These are phyloP conservation scores for Massarina eburnea DNA, from an alignment of 2,329 filamentous ascomycete species.

Conservation along the genomic window DNA sequence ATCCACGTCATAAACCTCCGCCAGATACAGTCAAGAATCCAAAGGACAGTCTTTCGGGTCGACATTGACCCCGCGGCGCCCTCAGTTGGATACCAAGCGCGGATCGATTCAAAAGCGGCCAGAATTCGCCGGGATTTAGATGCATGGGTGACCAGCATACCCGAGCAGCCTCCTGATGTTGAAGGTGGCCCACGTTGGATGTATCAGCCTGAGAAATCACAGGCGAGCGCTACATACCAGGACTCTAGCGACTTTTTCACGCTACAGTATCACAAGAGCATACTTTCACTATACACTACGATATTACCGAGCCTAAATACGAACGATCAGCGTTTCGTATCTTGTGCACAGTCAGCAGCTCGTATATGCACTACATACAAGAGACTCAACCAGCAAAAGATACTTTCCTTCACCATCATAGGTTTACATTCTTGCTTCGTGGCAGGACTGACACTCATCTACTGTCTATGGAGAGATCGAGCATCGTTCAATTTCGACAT, in stretches of 20 bases:
- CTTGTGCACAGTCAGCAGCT: slow-evolving; percentile 26
- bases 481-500: slow-evolving; percentile 27
- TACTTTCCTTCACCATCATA: slow-evolving; percentile 30
- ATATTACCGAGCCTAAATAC: slow-evolving; percentile 21
- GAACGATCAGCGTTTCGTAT: slow-evolving; percentile 21
- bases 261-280: slow-evolving; percentile 30
- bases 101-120: slow-evolving; percentile 22
- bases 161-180: slow-evolving; percentile 19
- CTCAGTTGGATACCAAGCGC: slow-evolving; percentile 15
- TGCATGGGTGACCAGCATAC: slow-evolving; percentile 19
- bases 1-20: slow-evolving; percentile 30
- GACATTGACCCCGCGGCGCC: slow-evolving; percentile 18
- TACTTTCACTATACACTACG: slow-evolving; percentile 26
- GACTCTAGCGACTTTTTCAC: slow-evolving; percentile 29
- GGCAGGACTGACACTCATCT: slow-evolving; percentile 26
- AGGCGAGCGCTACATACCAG: slow-evolving; percentile 12
- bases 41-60: slow-evolving; percentile 28
- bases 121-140: slow-evolving; percentile 6
- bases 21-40: slow-evolving; percentile 26
- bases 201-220: slow-evolving; percentile 23
- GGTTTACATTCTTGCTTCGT: slow-evolving; percentile 30
- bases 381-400: slow-evolving; percentile 25
- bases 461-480: slow-evolving; percentile 30
- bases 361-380: slow-evolving; percentile 28
- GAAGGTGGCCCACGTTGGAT: slow-evolving; percentile 27